Conservation (phyloP, 2,329 filamentous ascomycete genomes). For the Xylariaceae sp. region DNA sequence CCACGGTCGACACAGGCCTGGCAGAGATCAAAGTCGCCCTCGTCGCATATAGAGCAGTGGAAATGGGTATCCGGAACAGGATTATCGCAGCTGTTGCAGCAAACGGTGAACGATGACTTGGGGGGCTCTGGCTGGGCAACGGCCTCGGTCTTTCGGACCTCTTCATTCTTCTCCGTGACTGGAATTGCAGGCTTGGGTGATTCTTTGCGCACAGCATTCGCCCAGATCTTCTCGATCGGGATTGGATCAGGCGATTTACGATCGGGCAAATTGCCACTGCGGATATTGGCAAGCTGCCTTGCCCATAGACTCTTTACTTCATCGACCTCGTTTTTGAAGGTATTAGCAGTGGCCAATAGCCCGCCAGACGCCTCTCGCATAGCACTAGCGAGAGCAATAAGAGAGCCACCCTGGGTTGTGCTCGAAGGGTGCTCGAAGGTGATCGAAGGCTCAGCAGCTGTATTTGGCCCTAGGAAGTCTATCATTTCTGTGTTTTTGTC, state of each 20-base stretch:
- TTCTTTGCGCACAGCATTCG: neutral
- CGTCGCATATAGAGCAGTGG: slow-evolving; percentile 90
- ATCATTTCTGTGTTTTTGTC: slow-evolving; percentile 27
- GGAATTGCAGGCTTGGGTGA: neutral
- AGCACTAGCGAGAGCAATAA: slow-evolving; percentile 14
- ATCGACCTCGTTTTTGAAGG: neutral
- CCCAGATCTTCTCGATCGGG: neutral
- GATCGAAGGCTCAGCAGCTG: slow-evolving; percentile 14
- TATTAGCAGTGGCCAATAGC: neutral
- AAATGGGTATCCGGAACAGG: slow-evolving; percentile 80
- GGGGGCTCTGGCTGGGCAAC: slow-evolving; percentile 14
- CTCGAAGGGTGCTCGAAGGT: slow-evolving; percentile 17
- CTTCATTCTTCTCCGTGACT: slow-evolving; percentile 8
- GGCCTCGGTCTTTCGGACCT: slow-evolving; percentile 1
- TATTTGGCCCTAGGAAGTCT: slow-evolving; percentile 25
- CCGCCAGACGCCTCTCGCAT: slow-evolving; percentile 8
- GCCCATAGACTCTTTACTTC: neutral
- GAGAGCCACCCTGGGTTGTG: slow-evolving; percentile 12
- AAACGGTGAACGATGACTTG: slow-evolving; percentile 66
- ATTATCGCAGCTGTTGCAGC: slow-evolving; percentile 85
- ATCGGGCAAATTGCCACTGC: too few species aligned
- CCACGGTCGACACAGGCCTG: slow-evolving; percentile 70
- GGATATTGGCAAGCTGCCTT: neutral
- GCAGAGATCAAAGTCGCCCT: slow-evolving; percentile 93
- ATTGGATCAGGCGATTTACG: too few species aligned